Percentiles rank a stretch among this genome's conserved stretches.
Conservation (phyloP, 169 alveolate genomes). For the Hepatocystis sp. region DNA sequence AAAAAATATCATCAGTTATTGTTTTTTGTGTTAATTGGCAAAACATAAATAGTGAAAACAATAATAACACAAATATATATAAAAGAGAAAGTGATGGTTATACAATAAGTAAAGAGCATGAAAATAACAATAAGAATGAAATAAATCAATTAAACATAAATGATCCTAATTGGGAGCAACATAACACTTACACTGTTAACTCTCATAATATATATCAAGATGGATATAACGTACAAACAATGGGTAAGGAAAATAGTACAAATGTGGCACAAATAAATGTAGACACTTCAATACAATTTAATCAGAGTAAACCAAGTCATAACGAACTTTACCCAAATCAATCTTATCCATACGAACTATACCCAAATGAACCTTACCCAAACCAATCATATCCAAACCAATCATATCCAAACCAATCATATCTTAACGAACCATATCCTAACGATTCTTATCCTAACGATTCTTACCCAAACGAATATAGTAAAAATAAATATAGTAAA, state of each 20-base stretch:
- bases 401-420: not conserved
- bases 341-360: no score
- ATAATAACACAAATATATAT: not conserved
- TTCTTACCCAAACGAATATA: no score
- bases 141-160: not conserved
- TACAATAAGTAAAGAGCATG: not conserved
- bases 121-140: not conserved
- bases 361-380: no score
- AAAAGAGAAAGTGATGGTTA: not conserved
- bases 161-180: not conserved
- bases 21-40: conserved; percentile 73
- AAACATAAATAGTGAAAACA: conserved; percentile 20
- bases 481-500: not conserved
- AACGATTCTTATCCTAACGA: no score
- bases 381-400: not conserved
- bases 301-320: no score
- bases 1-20: conserved; percentile 42
- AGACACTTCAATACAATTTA: no score
- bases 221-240: no score
- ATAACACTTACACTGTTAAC: not conserved
- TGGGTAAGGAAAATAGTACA: no score
- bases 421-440: no score
- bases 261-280: no score
- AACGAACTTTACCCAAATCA: no score
- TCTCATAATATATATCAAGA: no score